Evolutionary conservation across 2,329 filamentous ascomycete species (phyloP).

Genomic region (Trichoderma semiorbis): DNA sequence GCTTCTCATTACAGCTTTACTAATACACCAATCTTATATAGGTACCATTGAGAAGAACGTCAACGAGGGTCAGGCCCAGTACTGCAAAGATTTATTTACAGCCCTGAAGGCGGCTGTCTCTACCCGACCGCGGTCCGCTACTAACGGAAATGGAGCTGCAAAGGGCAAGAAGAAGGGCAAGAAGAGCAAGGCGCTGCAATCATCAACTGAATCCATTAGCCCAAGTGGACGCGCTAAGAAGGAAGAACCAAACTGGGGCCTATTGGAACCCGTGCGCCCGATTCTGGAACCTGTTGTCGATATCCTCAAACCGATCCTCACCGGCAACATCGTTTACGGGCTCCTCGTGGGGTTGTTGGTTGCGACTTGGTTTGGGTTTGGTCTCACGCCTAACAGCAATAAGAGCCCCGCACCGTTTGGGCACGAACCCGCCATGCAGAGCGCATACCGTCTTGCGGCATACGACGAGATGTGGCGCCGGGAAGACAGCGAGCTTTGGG

Average conservation of each 20-base stretch:
- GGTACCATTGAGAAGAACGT: conserved; percentile 95
- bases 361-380: conserved; percentile 69
- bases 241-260: conserved; percentile 63
- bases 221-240: conserved; percentile 40
- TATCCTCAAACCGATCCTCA: conserved; percentile 67
- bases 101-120: conserved; percentile 70
- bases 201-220: conserved; percentile 41
- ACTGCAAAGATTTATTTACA: conserved; percentile 75
- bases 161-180: conserved; percentile 63
- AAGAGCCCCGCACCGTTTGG: conserved; percentile 35
- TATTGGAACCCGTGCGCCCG: conserved; percentile 73
- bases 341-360: conserved; percentile 71
- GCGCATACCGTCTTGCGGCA: conserved; percentile 67
- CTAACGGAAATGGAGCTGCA: conserved; percentile 41
- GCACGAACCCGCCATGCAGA: conserved; percentile 30
- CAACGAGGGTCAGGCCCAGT: conserved; percentile 81
- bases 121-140: conserved; percentile 54
- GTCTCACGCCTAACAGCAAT: conserved; percentile 41
- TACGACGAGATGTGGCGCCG: conserved; percentile 92
- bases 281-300: conserved; percentile 67
- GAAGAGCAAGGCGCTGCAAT: conserved; percentile 47
- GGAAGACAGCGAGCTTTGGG: conserved; percentile 87
- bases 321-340: conserved; percentile 72
- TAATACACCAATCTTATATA: conserved; percentile 39
- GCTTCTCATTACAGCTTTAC: conserved; percentile 16